phyloP scores from a whole-genome alignment of 2,329 filamentous ascomycete species.

The Diplodia scrobiculata region DNA sequence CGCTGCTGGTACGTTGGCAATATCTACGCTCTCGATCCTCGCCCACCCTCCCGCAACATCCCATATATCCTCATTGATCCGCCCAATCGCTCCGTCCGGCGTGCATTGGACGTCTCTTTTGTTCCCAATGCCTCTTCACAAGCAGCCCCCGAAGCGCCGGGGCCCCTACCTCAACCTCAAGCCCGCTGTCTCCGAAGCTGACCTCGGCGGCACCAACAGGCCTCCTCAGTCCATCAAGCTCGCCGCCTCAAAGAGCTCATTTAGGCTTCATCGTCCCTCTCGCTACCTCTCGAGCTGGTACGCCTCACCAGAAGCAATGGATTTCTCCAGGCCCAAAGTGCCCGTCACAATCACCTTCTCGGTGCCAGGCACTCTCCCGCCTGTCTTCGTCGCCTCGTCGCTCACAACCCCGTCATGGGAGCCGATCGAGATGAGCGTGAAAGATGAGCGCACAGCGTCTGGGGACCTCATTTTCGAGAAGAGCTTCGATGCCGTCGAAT shows the following conservation, averaged over 20 bases:
- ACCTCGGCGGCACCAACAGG: slow-evolving; percentile 15
- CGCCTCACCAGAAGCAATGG: slow-evolving; percentile 11
- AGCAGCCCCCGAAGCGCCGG: slow-evolving; percentile 6
- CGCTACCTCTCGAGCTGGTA: slow-evolving; percentile 7
- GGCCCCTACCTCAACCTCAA: slow-evolving; percentile 19
- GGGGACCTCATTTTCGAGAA: slow-evolving; percentile 63
- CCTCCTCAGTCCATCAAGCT: slow-evolving; percentile 23
- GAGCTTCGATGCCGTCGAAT: slow-evolving; percentile 57
- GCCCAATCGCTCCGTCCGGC: neutral
- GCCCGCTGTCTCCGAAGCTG: slow-evolving; percentile 25
- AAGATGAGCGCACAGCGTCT: slow-evolving; percentile 50
- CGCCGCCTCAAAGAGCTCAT: slow-evolving; percentile 11
- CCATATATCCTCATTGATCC: slow-evolving; percentile 8
- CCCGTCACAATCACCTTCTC: slow-evolving; percentile 62
- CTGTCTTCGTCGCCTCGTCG: slow-evolving; percentile 70
- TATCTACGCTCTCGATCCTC: slow-evolving; percentile 5
- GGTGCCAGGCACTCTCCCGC: slow-evolving; percentile 62
- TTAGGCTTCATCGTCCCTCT: slow-evolving; percentile 25
- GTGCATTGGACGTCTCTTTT: neutral
- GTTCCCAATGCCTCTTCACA: slow-evolving; percentile 21
- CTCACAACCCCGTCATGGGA: slow-evolving; percentile 70
- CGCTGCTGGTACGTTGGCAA: slow-evolving; percentile 8
- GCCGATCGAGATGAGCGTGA: slow-evolving; percentile 64
- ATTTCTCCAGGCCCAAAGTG: slow-evolving; percentile 26
- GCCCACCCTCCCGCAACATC: neutral